Evolutionary conservation across 2,329 filamentous ascomycete species (phyloP).

Genomic region (Diaporthe velutina): DNA sequence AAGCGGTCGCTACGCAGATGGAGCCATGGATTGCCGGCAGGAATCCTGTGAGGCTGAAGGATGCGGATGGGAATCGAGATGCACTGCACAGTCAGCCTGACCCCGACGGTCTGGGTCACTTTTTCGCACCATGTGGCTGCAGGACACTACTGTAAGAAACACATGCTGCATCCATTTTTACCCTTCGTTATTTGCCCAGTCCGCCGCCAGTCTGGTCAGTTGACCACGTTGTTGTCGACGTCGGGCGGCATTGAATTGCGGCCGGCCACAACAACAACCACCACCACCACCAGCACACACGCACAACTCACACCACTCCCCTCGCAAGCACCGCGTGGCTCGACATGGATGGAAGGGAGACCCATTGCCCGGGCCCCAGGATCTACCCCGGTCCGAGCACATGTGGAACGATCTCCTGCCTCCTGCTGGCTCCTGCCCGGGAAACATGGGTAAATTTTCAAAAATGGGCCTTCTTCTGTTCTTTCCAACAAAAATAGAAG

Average conservation of each 20-base stretch:
- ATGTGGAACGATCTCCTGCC: constrained; percentile 24
- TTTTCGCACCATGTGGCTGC: background rate
- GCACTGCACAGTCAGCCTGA: constrained; percentile 20
- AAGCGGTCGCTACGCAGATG: constrained; percentile 9
- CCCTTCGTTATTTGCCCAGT: constrained; percentile 6
- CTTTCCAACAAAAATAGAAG: constrained; percentile 31
- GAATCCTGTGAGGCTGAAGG: constrained; percentile 30
- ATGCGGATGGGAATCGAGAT: constrained; percentile 28
- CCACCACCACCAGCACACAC: background rate
- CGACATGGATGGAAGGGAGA: constrained; percentile 32
- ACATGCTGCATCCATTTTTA: constrained; percentile 24
- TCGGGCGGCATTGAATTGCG: background rate
- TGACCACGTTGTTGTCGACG: constrained; percentile 3
- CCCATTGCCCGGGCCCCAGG: background rate
- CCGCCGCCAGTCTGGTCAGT: background rate
- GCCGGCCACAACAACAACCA: background rate
- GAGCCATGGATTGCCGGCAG: constrained; percentile 29
- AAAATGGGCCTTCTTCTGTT: constrained; percentile 15
- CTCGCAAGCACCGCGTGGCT: constrained; percentile 35
- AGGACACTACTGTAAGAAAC: constrained; percentile 22
- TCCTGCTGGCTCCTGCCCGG: constrained; percentile 28
- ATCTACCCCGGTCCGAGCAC: constrained; percentile 15
- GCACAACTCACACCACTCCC: constrained; percentile 15
- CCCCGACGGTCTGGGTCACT: constrained; percentile 19
- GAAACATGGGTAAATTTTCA: constrained; percentile 28